phyloP scores from a whole-genome alignment of 2,329 filamentous ascomycete species.

The Albifimbria verrucaria region DNA sequence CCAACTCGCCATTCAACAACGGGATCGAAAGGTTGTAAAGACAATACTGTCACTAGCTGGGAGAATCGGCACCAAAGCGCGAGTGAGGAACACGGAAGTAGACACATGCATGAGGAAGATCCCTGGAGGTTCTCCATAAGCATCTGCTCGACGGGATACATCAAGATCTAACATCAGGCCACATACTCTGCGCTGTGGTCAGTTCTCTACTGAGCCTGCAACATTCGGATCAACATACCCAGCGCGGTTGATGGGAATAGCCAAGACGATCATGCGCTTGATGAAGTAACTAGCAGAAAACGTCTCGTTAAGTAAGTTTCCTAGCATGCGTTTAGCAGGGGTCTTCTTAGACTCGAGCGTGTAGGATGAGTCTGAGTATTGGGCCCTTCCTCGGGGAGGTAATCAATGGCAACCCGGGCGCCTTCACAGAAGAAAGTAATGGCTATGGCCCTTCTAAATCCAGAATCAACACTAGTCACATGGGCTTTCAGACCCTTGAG shows the following conservation, averaged over 20 bases:
- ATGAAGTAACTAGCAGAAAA: background rate
- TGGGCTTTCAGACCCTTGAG: slow-evolving; percentile 67
- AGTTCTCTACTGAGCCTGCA: background rate
- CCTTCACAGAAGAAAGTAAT: slow-evolving; percentile 11
- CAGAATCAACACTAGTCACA: slow-evolving; percentile 71
- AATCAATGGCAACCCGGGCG: slow-evolving; percentile 10
- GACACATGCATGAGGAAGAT: background rate
- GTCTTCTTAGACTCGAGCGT: background rate
- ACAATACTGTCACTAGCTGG: background rate
- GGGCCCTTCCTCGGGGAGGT: slow-evolving; percentile 11
- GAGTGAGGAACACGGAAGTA: background rate
- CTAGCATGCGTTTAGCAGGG: background rate
- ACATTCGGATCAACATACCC: background rate
- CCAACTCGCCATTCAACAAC: too few relatives aligned
- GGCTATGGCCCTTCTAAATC: slow-evolving; percentile 9
- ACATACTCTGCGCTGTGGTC: background rate
- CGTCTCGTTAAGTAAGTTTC: background rate
- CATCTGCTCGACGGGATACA: background rate
- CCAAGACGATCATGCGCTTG: background rate
- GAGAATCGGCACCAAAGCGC: background rate
- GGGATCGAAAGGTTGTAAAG: background rate
- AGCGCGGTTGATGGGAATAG: background rate
- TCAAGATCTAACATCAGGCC: background rate
- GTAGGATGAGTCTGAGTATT: slow-evolving; percentile 5
- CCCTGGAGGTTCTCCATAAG: background rate